Evolutionary conservation across 352 stramenopile genomes (phyloP), one percentile per base, ranked within the genome.

Genomic region (Albugo laibachii): DNA sequence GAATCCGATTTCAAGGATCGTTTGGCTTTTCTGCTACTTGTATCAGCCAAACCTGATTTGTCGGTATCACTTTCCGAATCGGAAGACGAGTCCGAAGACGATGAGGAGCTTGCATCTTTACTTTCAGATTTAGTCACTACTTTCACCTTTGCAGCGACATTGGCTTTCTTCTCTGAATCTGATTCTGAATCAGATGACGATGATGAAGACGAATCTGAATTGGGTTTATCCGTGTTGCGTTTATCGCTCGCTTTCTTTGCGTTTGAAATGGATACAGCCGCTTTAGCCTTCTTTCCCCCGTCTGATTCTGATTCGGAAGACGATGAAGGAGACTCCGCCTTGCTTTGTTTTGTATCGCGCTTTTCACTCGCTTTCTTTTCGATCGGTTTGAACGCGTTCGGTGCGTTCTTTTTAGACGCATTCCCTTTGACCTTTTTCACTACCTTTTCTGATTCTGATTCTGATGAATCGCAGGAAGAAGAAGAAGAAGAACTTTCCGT

Each of bases 11-110:
- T 41, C 35, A 57, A 39, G 20, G 74, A 65, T 0, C 59, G 62
- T 62, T 84, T 84, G 18, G 63, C 64, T 56, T 82, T 83, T 49
- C 62, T 68, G 20, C 50, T 37, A 14, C 56, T 68, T 21, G 59
- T 53, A 34, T 48, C 18, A 46, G 41, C 36, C 18, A 43, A n/a
- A 45, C 66, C 66, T 40, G 62, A 61, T 24, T 48, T 56, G n/a
- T 51, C 31, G 6, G 54, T 51, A 36, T 57, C 41, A 16, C 69
- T 53, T 45, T 82, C 61, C 2, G 61, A 72, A n/a, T 68, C 57
- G 13, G 65, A 70, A 18, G 45, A 55, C 5, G 55, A 63, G 39
- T 56, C 54, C 1, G 52, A 63, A 6, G 54, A 63, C 2, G 58
- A 65, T 27, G 42, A 38, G 5, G 48, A 54, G 11, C 46, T 47